These are phyloP conservation scores for Farysia itapuensis DNA, from an alignment of 1,284 basidiomycete genomes.

Conservation along the genomic window DNA sequence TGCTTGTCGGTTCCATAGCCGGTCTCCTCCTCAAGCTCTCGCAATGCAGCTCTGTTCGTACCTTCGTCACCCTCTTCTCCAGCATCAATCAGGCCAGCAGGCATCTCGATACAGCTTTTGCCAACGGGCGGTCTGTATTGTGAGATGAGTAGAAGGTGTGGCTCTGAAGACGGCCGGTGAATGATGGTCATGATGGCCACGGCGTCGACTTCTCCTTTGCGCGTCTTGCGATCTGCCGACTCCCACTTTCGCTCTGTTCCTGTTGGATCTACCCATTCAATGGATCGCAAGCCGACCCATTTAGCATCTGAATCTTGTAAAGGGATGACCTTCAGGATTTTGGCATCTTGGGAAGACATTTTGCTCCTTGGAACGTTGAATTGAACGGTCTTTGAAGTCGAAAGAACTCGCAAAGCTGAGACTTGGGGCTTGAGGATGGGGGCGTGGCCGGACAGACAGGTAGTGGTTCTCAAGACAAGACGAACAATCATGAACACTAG, in stretches of 20 bases:
- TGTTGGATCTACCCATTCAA: constrained; percentile 55
- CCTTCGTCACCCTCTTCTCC: constrained; percentile 53
- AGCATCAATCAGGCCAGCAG: constrained; percentile 56
- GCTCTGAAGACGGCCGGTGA: constrained; percentile 37
- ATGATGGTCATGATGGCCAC: constrained; percentile 57
- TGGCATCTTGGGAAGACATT: constrained; percentile 39
- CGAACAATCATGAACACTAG: too few species aligned
- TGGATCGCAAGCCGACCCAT: constrained; percentile 53
- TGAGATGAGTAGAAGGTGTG: constrained; percentile 51
- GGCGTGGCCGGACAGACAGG: too few species aligned
- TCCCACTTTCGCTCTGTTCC: constrained; percentile 57
- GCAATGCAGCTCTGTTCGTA: constrained; percentile 46
- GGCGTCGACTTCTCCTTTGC: constrained; percentile 56
- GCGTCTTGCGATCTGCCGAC: constrained; percentile 51
- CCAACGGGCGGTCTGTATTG: constrained; percentile 52
- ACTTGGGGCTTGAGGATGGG: too few species aligned
- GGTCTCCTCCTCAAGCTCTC: constrained; percentile 57
- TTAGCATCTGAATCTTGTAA: constrained; percentile 49
- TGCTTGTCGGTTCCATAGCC: constrained; percentile 50
- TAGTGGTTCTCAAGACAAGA: too few species aligned
- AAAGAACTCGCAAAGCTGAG: too few species aligned
- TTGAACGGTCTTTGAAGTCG: too few species aligned
- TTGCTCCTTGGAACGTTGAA: too few species aligned
- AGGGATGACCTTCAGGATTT: constrained; percentile 22
- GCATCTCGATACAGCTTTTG: constrained; percentile 54